Percentiles rank a stretch among this genome's conserved stretches.
Conservation (phyloP, 768 basidiomycete species). For the Brasilioporus rufonigricans region DNA sequence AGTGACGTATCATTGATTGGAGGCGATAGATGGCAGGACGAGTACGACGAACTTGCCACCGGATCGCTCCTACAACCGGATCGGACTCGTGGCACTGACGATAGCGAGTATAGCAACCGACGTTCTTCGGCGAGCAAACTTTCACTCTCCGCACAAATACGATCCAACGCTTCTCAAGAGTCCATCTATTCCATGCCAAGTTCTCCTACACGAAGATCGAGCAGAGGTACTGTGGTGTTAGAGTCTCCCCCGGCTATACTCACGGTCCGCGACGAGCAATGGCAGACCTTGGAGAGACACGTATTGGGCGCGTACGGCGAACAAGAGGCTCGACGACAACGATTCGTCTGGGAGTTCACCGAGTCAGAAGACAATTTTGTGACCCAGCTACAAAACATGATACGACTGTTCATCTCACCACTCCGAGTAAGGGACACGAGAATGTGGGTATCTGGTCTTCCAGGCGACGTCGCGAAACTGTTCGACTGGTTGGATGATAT, state of each 20-base stretch:
- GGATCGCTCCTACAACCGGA: conserved; percentile 29
- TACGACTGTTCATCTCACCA: conserved; percentile 74
- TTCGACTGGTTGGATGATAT: conserved; percentile 93
- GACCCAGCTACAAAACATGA: conserved; percentile 58
- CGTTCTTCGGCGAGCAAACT: conserved; percentile 6
- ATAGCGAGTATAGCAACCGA: not conserved
- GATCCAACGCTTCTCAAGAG: conserved; percentile 20
- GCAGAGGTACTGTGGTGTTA: conserved; percentile 1
- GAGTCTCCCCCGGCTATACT: conserved; percentile 6
- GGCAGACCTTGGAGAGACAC: conserved; percentile 21
- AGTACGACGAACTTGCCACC: conserved; percentile 27
- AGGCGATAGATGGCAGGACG: conserved; percentile 40
- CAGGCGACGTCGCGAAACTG: conserved; percentile 61
- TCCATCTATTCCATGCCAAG: conserved; percentile 25
- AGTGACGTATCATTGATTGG: conserved; percentile 48
- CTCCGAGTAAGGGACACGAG: conserved; percentile 69
- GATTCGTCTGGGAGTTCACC: conserved; percentile 64
- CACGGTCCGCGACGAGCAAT: conserved; percentile 19
- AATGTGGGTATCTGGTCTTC: conserved; percentile 80
- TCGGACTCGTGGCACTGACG: not conserved
- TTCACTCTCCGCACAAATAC: conserved; percentile 13
- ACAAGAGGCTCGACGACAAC: conserved; percentile 60
- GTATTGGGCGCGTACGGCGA: conserved; percentile 38
- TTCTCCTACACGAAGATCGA: conserved; percentile 13
- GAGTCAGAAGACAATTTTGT: conserved; percentile 71